A percentile compares a stretch with the other conserved stretches of the same genome.
Conservation (phyloP, 2,329 filamentous ascomycete genomes). For the Penicillium fuscoglaucum region DNA sequence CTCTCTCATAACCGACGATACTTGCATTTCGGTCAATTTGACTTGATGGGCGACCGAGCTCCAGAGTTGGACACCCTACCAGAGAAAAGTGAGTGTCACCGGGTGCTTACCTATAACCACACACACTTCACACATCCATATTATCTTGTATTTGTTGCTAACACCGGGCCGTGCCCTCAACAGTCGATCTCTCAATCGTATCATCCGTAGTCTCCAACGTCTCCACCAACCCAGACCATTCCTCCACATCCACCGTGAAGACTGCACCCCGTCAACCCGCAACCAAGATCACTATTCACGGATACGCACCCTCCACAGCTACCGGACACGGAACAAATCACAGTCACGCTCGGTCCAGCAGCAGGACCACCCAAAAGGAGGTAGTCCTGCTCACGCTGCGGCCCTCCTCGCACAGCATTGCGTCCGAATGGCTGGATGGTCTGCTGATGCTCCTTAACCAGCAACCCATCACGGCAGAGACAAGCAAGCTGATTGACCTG, state of each 20-base stretch:
- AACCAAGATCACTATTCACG: conserved; percentile 91
- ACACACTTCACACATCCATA: background rate
- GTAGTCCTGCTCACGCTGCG: conserved; percentile 77
- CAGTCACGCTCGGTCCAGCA: conserved; percentile 33
- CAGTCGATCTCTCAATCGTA: conserved; percentile 79
- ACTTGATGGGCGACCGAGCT: conserved; percentile 60
- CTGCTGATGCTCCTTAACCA: conserved; percentile 93
- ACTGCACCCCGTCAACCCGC: conserved; percentile 42
- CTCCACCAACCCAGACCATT: conserved; percentile 60
- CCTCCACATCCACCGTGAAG: conserved; percentile 52
- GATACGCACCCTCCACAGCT: conserved; percentile 51
- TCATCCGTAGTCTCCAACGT: conserved; percentile 95
- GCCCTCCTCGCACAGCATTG: conserved; percentile 75
- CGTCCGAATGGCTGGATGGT: conserved; percentile 95
- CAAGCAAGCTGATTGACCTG: conserved; percentile 81
- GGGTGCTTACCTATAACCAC: background rate
- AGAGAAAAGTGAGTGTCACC: conserved; percentile 63
- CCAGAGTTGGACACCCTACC: conserved; percentile 71
- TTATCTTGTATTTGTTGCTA: conserved; percentile 5
- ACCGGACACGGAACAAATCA: conserved; percentile 40
- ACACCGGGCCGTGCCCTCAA: background rate
- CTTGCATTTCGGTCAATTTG: conserved; percentile 87
- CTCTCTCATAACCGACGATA: conserved; percentile 88
- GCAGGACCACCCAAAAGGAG: conserved; percentile 57
- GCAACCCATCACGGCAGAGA: conserved; percentile 94